Conservation (phyloP, 1,284 basidiomycete species). For the Pseudomicrostroma phylloplanum region DNA sequence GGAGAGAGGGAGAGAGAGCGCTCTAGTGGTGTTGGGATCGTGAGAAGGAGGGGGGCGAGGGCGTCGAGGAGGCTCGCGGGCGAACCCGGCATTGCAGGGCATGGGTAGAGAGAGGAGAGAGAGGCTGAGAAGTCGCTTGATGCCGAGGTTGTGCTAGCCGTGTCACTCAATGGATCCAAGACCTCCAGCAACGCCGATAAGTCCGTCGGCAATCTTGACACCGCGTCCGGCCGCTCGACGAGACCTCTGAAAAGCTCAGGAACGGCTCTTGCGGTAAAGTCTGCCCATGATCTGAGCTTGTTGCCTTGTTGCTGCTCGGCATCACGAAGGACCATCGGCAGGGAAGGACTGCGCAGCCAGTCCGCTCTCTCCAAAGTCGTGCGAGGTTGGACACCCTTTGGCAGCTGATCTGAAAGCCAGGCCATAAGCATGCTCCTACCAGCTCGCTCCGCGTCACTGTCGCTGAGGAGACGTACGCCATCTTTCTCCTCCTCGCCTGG, state of each 20-base stretch:
- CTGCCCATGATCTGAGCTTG: not conserved
- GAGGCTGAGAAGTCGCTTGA: too few species aligned
- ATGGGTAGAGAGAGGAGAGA: too few species aligned
- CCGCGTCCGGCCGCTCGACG: not conserved
- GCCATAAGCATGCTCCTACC: not conserved
- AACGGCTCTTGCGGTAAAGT: not conserved
- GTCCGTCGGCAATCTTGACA: too few species aligned
- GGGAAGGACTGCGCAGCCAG: too few species aligned
- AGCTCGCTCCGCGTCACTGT: not conserved
- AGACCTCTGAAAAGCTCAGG: not conserved
- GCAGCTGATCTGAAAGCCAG: not conserved
- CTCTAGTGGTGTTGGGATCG: not conserved
- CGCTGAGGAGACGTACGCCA: not conserved
- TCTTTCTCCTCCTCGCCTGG: not conserved
- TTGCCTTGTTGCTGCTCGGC: not conserved
- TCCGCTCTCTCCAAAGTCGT: too few species aligned
- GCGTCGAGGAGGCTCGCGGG: not conserved
- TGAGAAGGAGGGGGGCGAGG: not conserved
- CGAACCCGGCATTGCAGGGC: too few species aligned
- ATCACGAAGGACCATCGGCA: too few species aligned
- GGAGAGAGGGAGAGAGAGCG: not conserved
- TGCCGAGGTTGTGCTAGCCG: too few species aligned
- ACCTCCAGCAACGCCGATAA: too few species aligned
- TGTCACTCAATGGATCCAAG: too few species aligned
- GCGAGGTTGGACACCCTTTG: too few species aligned